Percentiles rank a stretch among this genome's conserved stretches.
Conservation (phyloP, 805 yeast species). For the Lachancea sp. region DNA sequence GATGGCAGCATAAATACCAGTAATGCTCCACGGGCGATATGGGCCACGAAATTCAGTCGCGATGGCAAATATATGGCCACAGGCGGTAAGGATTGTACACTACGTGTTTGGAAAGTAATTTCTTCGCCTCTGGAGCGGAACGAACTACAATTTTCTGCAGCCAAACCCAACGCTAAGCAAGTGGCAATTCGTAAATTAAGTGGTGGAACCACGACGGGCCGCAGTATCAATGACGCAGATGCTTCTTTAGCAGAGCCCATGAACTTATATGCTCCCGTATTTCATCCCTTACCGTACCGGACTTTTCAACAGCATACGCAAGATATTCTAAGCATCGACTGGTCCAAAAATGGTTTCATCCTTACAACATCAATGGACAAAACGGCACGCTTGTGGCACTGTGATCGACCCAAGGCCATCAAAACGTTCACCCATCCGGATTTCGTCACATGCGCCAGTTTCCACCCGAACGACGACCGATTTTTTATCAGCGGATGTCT, state of each 20-base stretch:
- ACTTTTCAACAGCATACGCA: conserved; percentile 61
- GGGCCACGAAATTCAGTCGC: conserved; percentile 62
- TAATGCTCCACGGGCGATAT: conserved; percentile 43
- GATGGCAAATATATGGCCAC: conserved; percentile 83
- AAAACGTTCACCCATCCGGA: conserved; percentile 67
- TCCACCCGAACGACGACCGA: conserved; percentile 82
- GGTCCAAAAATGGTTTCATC: conserved; percentile 83
- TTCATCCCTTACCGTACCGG: conserved; percentile 57
- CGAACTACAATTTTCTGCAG: conserved; percentile 29
- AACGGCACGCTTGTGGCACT: conserved; percentile 81
- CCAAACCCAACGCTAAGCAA: conserved; percentile 5
- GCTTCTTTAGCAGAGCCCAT: conserved; percentile 3
- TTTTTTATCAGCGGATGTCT: conserved; percentile 79
- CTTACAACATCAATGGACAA: conserved; percentile 79
- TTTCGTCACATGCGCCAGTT: conserved; percentile 71
- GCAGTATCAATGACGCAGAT: not conserved
- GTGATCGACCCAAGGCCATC: conserved; percentile 56
- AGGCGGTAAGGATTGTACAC: conserved; percentile 68
- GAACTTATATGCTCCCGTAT: conserved; percentile 62
- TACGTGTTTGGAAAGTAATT: conserved; percentile 75
- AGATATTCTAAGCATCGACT: conserved; percentile 68
- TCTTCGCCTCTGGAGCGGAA: conserved; percentile 64
- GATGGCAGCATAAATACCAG: not conserved
- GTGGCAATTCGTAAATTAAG: not conserved
- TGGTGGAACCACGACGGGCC: not conserved